Evolutionary conservation across 179 eudicot genomes (phyloP), one percentile per base, ranked within the genome.

Genomic region (Heliamphora pulchella): DNA sequence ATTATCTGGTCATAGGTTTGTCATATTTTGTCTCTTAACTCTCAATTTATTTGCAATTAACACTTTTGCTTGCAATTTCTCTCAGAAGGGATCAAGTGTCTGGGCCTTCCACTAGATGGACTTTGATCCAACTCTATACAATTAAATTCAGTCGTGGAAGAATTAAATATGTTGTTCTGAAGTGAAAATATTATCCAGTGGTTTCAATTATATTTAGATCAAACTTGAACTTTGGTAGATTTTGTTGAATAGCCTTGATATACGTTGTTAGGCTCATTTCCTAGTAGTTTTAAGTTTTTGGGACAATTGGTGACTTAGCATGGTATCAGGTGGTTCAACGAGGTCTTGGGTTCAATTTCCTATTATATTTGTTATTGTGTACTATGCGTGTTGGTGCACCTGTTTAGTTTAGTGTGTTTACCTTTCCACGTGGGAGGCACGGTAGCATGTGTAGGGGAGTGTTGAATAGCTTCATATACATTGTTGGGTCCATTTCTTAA

Each of bases 1-100:
- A 31, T 86, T 96, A 51, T 87, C 98, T 71, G 99, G 99, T 84
- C 99, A 96, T 86, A 96, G 99, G 99, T 96, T 80, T 65, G 89
- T 83, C 72, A 55, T 81, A 9, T 73, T 81, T 69, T 81, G 69
- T 76, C n/a, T 48, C 46, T 5, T 51, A 1, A 62, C 51, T 22
- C 20, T 78, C 20, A 48, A 13, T 39, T 79, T 46, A 43, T 70
- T 67, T 46, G 75, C 39, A 22, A 10, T 43, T 51, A 54, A 15
- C 31, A 31, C 44, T 66, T 48, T 43, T 59, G 67, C 18, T 61
- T 8, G 17, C 2, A 51, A 50, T 7, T n/a, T 44, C 2, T n/a
- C 8, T 11, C 46, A 6, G 1, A 4, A 78, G 47, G 17, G 15
- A 41, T 54, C 74, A 1, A 10, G 5, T 17, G 15, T n/a, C n/a